Conservation (phyloP, 2,329 filamentous ascomycete species). For the Cladosporium sp. region DNA sequence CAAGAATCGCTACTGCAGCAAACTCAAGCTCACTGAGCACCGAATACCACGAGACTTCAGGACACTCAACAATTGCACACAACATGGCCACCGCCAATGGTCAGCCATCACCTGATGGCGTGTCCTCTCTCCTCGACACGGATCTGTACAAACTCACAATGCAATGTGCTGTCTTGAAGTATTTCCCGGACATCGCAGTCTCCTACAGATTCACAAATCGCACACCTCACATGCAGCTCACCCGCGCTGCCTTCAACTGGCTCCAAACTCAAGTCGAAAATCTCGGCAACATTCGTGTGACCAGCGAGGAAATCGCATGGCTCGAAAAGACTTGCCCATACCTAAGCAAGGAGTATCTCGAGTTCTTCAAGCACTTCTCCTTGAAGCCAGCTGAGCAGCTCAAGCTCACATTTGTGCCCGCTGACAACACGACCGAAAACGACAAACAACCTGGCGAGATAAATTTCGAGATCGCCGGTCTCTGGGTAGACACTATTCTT, state of each 20-base stretch:
- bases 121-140: slow-evolving; percentile 51
- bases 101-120: slow-evolving; percentile 35
- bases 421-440: slow-evolving; percentile 57
- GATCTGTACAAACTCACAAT: slow-evolving; percentile 96
- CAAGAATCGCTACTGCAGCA: neutral
- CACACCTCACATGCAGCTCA: slow-evolving; percentile 90
- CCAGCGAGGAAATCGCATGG: slow-evolving; percentile 76
- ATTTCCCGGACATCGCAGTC: slow-evolving; percentile 78
- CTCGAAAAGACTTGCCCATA: slow-evolving; percentile 78
- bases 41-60: neutral
- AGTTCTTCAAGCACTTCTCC: slow-evolving; percentile 78
- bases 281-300: slow-evolving; percentile 77
- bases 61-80: neutral
- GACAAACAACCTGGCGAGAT: slow-evolving; percentile 63
- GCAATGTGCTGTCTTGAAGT: slow-evolving; percentile 95
- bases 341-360: slow-evolving; percentile 73
- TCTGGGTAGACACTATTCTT: slow-evolving; percentile 92
- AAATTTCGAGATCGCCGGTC: slow-evolving; percentile 72
- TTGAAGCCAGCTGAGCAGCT: slow-evolving; percentile 82
- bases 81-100: slow-evolving; percentile 9
- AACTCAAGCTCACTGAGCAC: neutral
- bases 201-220: slow-evolving; percentile 95
- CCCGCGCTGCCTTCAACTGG: slow-evolving; percentile 79
- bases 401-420: slow-evolving; percentile 62
- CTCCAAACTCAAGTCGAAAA: slow-evolving; percentile 79